Evolutionary conservation across 2,329 filamentous ascomycete genomes (phyloP).

Genomic region (Pleoardoris graminearum): DNA sequence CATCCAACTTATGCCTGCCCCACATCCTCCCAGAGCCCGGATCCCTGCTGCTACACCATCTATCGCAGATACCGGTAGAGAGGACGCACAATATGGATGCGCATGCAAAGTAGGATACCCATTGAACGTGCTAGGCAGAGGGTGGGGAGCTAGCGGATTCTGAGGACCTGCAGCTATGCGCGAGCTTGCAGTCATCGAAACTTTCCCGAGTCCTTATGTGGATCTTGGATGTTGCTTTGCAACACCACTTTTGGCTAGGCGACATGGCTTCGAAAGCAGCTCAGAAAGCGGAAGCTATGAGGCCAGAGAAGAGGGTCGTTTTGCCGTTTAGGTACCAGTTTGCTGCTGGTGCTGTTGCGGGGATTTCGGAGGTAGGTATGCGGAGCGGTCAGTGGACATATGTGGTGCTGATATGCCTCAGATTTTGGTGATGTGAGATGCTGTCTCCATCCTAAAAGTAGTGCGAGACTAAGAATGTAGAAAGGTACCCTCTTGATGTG

Average conservation of each 20-base stretch:
- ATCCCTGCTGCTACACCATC: slow-evolving; percentile 8
- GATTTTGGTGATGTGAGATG: slow-evolving; percentile 20
- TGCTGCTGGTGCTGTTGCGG: slow-evolving; percentile 29
- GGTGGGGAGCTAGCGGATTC: slow-evolving; percentile 13
- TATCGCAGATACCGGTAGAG: slow-evolving; percentile 9
- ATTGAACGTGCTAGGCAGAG: slow-evolving; percentile 1
- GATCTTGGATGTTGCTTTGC: slow-evolving; percentile 6
- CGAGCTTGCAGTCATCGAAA: background rate
- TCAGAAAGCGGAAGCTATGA: background rate
- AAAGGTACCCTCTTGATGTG: slow-evolving; percentile 40
- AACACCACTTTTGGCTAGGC: slow-evolving; percentile 2
- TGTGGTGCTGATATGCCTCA: background rate
- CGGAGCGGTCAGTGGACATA: background rate
- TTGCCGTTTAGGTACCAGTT: slow-evolving; percentile 39
- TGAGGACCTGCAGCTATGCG: slow-evolving; percentile 5
- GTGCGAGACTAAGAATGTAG: slow-evolving; percentile 27
- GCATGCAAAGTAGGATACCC: background rate
- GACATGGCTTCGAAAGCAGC: slow-evolving; percentile 12
- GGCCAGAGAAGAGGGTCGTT: slow-evolving; percentile 10
- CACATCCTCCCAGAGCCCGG: slow-evolving; percentile 11
- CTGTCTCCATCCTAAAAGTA: background rate
- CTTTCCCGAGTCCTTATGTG: background rate
- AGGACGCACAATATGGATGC: slow-evolving; percentile 10
- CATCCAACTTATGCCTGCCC: slow-evolving; percentile 15
- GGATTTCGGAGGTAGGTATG: slow-evolving; percentile 24